Evolutionary conservation across 345 rosid genomes (phyloP), one percentile per base, ranked within the genome.

Genomic region (Toxicodendron radicans): DNA sequence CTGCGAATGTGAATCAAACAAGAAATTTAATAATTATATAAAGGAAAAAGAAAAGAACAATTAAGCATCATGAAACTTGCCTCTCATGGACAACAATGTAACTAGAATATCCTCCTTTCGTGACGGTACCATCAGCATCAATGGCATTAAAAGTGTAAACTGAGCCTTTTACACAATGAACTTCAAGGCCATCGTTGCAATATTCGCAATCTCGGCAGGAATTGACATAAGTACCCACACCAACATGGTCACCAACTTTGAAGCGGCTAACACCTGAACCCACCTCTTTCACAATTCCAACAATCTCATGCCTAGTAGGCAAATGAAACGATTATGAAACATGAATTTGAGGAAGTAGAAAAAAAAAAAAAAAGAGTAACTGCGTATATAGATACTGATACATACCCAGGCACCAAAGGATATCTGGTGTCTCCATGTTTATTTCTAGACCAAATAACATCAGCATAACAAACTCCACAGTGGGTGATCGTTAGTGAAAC

Each of bases 391-490:
- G 63, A 8, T 38, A 38, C n/a, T 13, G 5, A 51, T 14, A 35
- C 82, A 54, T 86, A 95, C 98, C 98, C 98, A 10, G 98, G 98
- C 78, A 95, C 88, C 78, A 95, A 48, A 76, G 99, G 99, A 72
- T 93, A 91, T 82, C 76, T 90, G 2, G 95, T 84, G 74, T 86
- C 84, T 23, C 84, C 90, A 49, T 43, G 82, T 73, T 72, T 57
- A 87, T 93, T 95, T 77, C 85, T 81, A 38, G 92, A 87, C 97
- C 96, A 89, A 60, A 78, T 48, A 75, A 87, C 84, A 83, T 95
- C 99, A 72, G 97, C 96, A 80, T 90, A 89, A 80, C 99, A 95
- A 66, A 95, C 78, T 58, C 99, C 98, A 79, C 97, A 95, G 71
- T 95, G 97, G 0, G 97, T 93, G 67, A 95, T 95, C 8, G 79